Evolutionary conservation across 2,329 filamentous ascomycete species (phyloP).

Genomic region (Calonectria honghensis): DNA sequence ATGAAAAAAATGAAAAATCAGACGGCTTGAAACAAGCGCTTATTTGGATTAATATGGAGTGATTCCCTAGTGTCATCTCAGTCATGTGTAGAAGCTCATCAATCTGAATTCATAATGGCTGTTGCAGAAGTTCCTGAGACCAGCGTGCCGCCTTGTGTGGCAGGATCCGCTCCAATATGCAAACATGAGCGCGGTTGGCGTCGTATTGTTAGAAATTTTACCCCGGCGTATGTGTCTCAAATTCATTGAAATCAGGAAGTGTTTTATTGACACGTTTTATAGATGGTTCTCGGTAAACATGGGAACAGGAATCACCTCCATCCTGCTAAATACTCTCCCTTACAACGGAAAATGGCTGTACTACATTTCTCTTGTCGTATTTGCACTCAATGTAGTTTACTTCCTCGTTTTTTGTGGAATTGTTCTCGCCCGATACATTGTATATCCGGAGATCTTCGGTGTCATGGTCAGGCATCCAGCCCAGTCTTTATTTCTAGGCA

Average conservation of each 20-base stretch:
- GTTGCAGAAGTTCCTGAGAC: background rate
- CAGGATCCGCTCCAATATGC: background rate
- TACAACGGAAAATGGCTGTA: constrained; percentile 73
- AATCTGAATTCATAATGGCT: background rate
- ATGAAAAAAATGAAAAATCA: background rate
- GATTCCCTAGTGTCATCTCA: too few species aligned
- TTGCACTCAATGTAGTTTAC: constrained; percentile 72
- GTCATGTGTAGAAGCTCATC: background rate
- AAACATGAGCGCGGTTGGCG: constrained; percentile 17
- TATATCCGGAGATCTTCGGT: constrained; percentile 77
- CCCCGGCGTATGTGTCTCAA: background rate
- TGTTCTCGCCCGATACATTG: constrained; percentile 72
- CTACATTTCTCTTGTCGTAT: constrained; percentile 74
- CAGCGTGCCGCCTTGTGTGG: background rate
- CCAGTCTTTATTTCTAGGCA: constrained; percentile 78
- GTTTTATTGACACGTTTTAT: background rate
- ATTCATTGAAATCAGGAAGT: background rate
- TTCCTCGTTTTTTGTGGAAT: constrained; percentile 71
- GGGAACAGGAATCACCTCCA: constrained; percentile 78
- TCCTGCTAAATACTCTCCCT: constrained; percentile 75
- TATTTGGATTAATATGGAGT: background rate
- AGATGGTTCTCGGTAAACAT: constrained; percentile 69
- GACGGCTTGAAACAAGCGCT: too few species aligned
- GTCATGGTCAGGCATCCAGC: constrained; percentile 77
- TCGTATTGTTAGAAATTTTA: background rate